phyloP scores from a whole-genome alignment of 2,329 filamentous ascomycete genomes.

The Beauveria sp. region DNA sequence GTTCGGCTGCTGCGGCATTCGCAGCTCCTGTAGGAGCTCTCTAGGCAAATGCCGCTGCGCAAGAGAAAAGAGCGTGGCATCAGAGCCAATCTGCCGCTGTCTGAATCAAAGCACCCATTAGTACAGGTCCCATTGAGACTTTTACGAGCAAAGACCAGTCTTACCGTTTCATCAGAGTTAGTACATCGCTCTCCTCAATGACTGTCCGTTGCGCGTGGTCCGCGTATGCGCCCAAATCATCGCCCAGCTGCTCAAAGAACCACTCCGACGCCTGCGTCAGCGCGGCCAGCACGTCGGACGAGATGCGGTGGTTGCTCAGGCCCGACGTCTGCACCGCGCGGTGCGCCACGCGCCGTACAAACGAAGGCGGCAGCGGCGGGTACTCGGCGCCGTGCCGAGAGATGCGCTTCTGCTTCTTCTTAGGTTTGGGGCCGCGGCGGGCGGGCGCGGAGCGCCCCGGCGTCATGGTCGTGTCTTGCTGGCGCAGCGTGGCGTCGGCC shows the following conservation, averaged over 20 bases:
- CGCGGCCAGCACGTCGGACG: slow-evolving; percentile 63
- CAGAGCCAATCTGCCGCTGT: slow-evolving; percentile 66
- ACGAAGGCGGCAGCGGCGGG: slow-evolving; percentile 62
- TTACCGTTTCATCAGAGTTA: slow-evolving; percentile 78
- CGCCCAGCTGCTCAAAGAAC: slow-evolving; percentile 84
- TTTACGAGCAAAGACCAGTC: slow-evolving; percentile 22
- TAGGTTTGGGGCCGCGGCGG: slow-evolving; percentile 15
- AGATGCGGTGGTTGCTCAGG: slow-evolving; percentile 59
- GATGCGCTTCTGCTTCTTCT: slow-evolving; percentile 35
- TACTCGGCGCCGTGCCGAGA: slow-evolving; percentile 71
- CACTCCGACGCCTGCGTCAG: slow-evolving; percentile 78
- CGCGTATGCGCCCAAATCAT: slow-evolving; percentile 73
- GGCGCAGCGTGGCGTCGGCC: background rate
- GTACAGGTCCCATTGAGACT: background rate
- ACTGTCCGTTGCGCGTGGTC: slow-evolving; percentile 75
- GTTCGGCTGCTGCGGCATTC: slow-evolving; percentile 55
- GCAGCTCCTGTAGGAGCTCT: slow-evolving; percentile 75
- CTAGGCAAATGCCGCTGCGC: slow-evolving; percentile 75
- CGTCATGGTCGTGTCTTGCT: slow-evolving; percentile 1
- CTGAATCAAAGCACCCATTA: slow-evolving; percentile 35
- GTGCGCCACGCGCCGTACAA: slow-evolving; percentile 67
- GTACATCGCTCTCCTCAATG: slow-evolving; percentile 78
- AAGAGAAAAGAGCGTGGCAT: slow-evolving; percentile 74
- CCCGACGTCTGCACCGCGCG: slow-evolving; percentile 63
- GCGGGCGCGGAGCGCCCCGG: slow-evolving; percentile 1